A percentile compares a stretch with the other conserved stretches of the same genome.
phyloP scores from a whole-genome alignment of 139 green algal genomes.

The Asterochloris erici region DNA sequence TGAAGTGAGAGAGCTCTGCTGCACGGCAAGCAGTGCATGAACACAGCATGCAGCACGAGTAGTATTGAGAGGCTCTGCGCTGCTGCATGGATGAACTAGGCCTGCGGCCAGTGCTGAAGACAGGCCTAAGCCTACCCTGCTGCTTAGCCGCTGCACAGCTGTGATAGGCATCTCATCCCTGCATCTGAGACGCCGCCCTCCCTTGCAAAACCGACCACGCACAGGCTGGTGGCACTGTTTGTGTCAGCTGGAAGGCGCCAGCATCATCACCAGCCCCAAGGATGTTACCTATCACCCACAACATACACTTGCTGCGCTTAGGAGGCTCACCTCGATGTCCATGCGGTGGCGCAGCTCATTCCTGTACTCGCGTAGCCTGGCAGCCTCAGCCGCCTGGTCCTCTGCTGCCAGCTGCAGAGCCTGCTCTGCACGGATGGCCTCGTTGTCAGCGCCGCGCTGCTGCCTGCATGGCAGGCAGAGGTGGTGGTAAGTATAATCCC shows the following conservation, averaged over 20 bases:
- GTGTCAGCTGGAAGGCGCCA: background rate
- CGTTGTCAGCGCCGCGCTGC: constrained; percentile 1
- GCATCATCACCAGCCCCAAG: background rate
- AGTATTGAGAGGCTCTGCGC: no score
- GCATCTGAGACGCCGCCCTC: no score
- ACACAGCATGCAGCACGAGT: no score
- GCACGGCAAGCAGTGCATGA: no score
- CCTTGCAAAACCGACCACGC: no score
- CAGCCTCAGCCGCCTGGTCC: constrained; percentile 7
- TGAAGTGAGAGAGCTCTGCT: no score
- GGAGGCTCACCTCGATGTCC: constrained; percentile 25
- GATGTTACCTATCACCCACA: background rate
- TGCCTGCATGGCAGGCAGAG: constrained; percentile 20
- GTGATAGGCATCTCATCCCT: no score
- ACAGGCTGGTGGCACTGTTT: background rate
- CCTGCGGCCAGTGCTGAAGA: no score
- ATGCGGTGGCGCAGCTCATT: constrained; percentile 26
- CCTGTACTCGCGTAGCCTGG: constrained; percentile 10
- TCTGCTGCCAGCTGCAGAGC: constrained; percentile 14
- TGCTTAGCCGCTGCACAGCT: no score
- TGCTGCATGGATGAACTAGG: no score
- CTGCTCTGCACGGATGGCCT: constrained; percentile 4
- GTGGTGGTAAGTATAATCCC: no score
- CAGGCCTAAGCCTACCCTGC: no score
- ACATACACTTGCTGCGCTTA: background rate